phyloP scores from a whole-genome alignment of 495 filamentous ascomycete species.

The Penicillium flavigenum region DNA sequence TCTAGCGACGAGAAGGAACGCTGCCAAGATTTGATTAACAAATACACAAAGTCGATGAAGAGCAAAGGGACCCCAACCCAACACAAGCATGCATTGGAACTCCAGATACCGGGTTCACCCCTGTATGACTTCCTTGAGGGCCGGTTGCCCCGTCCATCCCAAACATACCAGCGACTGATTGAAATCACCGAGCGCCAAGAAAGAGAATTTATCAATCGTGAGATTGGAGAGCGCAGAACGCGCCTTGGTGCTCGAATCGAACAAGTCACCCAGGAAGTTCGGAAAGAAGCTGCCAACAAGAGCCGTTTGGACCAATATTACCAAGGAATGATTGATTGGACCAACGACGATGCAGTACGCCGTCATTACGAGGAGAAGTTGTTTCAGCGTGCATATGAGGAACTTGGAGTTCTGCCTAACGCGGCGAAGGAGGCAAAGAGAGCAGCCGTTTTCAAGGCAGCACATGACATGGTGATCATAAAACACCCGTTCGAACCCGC shows the following conservation, averaged over 20 bases:
- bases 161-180: slow-evolving; percentile 80
- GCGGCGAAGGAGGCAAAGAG: slow-evolving; percentile 68
- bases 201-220: slow-evolving; percentile 83
- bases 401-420: slow-evolving; percentile 61
- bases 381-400: slow-evolving; percentile 75
- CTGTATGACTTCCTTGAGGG: slow-evolving; percentile 85
- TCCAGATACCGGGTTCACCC: slow-evolving; percentile 73
- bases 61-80: slow-evolving; percentile 69
- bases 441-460: slow-evolving; percentile 66
- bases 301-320: slow-evolving; percentile 76
- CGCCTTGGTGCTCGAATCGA: slow-evolving; percentile 79
- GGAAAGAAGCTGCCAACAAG: slow-evolving; percentile 70
- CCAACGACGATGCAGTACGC: slow-evolving; percentile 78
- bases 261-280: slow-evolving; percentile 83
- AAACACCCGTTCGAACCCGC: slow-evolving; percentile 88
- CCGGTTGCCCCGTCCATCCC: slow-evolving; percentile 72
- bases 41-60: slow-evolving; percentile 67
- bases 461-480: slow-evolving; percentile 91
- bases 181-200: slow-evolving; percentile 84
- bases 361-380: slow-evolving; percentile 88
- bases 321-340: slow-evolving; percentile 82
- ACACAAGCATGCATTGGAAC: slow-evolving; percentile 67
- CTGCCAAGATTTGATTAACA: slow-evolving; percentile 80
- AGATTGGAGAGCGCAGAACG: slow-evolving; percentile 86
- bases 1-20: slow-evolving; percentile 61